phyloP scores from a whole-genome alignment of 2,329 filamentous ascomycete species.

The Penicillium rolfsii region DNA sequence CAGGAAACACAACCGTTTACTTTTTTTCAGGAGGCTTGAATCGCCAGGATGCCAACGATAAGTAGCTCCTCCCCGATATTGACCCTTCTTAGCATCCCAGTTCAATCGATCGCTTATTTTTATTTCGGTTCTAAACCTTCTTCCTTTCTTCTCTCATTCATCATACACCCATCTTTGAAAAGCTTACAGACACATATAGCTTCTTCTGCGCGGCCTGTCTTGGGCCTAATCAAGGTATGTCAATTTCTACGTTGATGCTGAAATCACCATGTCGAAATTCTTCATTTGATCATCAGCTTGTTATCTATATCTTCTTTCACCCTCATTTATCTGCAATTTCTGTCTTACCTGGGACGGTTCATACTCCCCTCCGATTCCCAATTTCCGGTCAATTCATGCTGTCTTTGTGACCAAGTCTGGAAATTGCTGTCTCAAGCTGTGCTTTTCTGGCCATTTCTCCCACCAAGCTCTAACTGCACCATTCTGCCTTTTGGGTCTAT shows the following conservation, averaged over 20 bases:
- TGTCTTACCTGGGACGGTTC: background rate
- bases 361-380: background rate
- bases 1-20: background rate
- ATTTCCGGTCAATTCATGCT: background rate
- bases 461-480: background rate
- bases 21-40: background rate
- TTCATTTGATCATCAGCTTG: background rate
- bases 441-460: background rate
- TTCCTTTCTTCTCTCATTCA: background rate
- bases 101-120: background rate
- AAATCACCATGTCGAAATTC: background rate
- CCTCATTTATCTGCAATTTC: background rate
- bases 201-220: constrained; percentile 6
- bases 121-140: background rate
- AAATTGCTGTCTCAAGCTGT: too few relatives aligned
- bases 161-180: background rate
- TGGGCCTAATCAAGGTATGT: constrained; percentile 10
- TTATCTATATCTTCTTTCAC: background rate
- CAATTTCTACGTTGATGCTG: background rate
- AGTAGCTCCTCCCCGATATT: background rate
- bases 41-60: background rate
- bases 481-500: too few relatives aligned
- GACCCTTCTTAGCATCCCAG: background rate
- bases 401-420: background rate
- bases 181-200: background rate